Conservation (phyloP, 2,329 filamentous ascomycete species). For the Cytospora paraplurivora region DNA sequence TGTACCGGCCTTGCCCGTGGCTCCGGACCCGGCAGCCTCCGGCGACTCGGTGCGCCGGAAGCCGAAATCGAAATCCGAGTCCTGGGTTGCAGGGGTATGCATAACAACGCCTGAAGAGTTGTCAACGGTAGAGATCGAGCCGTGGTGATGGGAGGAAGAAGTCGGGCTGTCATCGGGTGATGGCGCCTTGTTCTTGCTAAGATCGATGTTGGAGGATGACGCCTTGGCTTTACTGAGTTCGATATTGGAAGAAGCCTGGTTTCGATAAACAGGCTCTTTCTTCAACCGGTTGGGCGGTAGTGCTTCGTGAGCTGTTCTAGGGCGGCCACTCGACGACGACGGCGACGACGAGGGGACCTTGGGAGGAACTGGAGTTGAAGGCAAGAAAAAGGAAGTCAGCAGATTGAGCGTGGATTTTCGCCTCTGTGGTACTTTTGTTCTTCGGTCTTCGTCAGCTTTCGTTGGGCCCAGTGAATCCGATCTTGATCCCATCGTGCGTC, state of each 20-base stretch:
- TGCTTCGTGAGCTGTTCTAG: constrained; percentile 25
- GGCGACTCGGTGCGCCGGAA: constrained; percentile 27
- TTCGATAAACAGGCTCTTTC: constrained; percentile 8
- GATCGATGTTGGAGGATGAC: constrained; percentile 21
- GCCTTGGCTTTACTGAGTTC: constrained; percentile 15
- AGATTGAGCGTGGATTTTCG: constrained; percentile 27
- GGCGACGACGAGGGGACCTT: neutral
- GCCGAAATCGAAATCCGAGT: constrained; percentile 25
- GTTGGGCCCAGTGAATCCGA: constrained; percentile 7
- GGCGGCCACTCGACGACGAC: constrained; percentile 14
- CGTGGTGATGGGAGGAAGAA: constrained; percentile 23
- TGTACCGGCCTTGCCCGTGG: constrained; percentile 4
- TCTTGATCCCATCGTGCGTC: constrained; percentile 17
- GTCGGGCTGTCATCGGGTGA: constrained; percentile 23
- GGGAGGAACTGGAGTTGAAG: constrained; percentile 21
- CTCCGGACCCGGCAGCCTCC: constrained; percentile 14
- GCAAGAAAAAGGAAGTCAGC: constrained; percentile 28
- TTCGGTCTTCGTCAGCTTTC: constrained; percentile 16
- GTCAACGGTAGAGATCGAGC: constrained; percentile 26
- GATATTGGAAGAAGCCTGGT: constrained; percentile 22
- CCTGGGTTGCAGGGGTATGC: constrained; percentile 25
- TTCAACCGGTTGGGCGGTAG: constrained; percentile 14
- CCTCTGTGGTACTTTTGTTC: constrained; percentile 16
- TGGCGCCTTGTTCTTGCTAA: constrained; percentile 6
- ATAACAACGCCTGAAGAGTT: constrained; percentile 25